Conservation (phyloP, 805 yeast genomes). For the Blastobotrys attinorum region DNA sequence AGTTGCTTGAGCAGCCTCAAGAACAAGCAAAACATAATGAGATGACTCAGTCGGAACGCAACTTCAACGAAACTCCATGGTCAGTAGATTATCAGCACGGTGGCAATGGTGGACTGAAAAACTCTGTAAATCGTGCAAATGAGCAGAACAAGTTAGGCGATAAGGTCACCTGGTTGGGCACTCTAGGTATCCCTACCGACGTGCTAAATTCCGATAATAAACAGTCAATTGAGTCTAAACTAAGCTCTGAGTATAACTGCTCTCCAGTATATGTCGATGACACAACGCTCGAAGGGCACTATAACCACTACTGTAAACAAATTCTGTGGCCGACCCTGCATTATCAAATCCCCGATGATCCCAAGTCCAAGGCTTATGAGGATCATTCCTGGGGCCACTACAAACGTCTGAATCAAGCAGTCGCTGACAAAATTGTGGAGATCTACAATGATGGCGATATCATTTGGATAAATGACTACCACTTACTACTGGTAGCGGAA, state of each 20-base stretch:
- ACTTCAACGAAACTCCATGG: conserved; percentile 56
- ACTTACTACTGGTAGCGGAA: conserved; percentile 74
- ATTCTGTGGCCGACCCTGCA: conserved; percentile 93
- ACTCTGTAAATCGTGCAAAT: conserved; percentile 63
- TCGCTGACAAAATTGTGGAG: conserved; percentile 69
- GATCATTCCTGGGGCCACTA: conserved; percentile 92
- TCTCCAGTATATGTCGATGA: conserved; percentile 70
- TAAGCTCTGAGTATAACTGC: conserved; percentile 43
- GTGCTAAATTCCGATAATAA: conserved; percentile 54
- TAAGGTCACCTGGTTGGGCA: conserved; percentile 80
- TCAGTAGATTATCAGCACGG: conserved; percentile 54
- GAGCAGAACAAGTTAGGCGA: conserved; percentile 25
- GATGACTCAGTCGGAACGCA: conserved; percentile 4
- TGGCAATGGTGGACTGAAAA: conserved; percentile 84
- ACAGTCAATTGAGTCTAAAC: conserved; percentile 40
- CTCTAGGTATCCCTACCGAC: conserved; percentile 87
- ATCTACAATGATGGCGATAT: conserved; percentile 63
- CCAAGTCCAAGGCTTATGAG: conserved; percentile 88
- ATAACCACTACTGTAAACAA: conserved; percentile 85
- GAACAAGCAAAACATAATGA: too few relatives aligned
- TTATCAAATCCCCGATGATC: conserved; percentile 92
- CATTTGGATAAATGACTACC: conserved; percentile 94
- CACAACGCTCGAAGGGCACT: conserved; percentile 79
- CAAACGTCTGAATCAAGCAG: conserved; percentile 59
- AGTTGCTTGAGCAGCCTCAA: neutral